A percentile compares a stretch with the other conserved stretches of the same genome.
These are phyloP conservation scores for Clarireedia sp. DNA, from an alignment of 2,329 filamentous ascomycete species.

Conservation along the genomic window DNA sequence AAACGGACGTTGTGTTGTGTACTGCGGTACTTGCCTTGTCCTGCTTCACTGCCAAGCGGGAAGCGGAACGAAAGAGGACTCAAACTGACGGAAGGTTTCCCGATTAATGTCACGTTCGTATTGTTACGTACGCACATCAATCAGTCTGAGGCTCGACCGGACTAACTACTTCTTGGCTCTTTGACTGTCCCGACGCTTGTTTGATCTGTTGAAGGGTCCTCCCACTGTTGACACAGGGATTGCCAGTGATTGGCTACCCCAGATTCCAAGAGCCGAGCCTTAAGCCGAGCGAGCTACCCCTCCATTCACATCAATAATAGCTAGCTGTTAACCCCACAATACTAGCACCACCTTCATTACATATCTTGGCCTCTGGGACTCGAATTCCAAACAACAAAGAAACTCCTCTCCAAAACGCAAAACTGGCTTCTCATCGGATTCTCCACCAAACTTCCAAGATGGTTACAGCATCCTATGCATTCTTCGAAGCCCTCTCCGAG, in stretches of 20 bases:
- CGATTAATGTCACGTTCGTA: neutral
- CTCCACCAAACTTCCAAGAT: neutral
- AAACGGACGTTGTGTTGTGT: neutral
- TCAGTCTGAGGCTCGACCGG: no score
- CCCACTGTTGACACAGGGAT: no score
- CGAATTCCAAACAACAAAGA: neutral
- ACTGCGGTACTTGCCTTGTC: neutral
- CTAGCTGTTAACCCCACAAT: neutral
- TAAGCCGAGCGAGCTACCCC: slow-evolving; percentile 2
- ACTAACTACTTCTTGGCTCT: no score
- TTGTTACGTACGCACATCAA: no score
- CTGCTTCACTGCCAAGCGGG: neutral
- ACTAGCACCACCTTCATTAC: no score
- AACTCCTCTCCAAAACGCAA: neutral
- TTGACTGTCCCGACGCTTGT: no score
- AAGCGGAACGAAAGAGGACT: neutral
- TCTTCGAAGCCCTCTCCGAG: slow-evolving; percentile 67
- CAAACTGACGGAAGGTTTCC: neutral
- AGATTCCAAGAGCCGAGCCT: neutral
- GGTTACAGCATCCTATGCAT: slow-evolving; percentile 42
- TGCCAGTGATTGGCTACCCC: neutral
- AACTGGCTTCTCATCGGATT: neutral
- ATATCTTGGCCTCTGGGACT: no score
- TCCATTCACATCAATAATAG: neutral
- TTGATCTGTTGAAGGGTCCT: no score